These are phyloP conservation scores for Suillus fuscotomentosus DNA, from an alignment of 768 basidiomycete species.

Conservation along the genomic window DNA sequence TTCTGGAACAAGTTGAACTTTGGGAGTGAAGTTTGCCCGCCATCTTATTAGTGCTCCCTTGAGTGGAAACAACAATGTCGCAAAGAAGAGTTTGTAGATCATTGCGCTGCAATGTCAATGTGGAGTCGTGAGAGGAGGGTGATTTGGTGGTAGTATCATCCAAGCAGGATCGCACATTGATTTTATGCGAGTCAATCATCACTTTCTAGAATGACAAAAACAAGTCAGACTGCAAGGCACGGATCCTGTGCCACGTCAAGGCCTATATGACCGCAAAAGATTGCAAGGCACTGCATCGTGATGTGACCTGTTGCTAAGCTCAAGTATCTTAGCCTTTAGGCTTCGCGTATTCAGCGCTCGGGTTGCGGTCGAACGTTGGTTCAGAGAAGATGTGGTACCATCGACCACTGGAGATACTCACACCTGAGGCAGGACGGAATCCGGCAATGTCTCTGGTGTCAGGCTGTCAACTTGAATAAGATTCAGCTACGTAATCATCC, in stretches of 20 bases:
- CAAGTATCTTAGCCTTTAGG: background rate
- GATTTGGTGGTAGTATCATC: background rate
- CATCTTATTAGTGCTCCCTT: slow-evolving; percentile 6
- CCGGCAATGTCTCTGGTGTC: too few relatives aligned
- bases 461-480: too few relatives aligned
- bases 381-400: too few relatives aligned
- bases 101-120: background rate
- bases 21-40: slow-evolving; percentile 5
- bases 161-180: background rate
- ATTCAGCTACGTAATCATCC: too few relatives aligned
- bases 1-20: background rate
- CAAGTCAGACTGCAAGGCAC: background rate
- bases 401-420: too few relatives aligned
- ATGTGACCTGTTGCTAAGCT: background rate
- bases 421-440: too few relatives aligned
- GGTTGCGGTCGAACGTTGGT: too few relatives aligned
- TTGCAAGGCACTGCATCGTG: background rate
- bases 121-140: background rate
- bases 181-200: background rate
- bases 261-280: background rate
- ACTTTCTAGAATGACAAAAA: background rate
- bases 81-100: background rate
- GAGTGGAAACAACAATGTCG: background rate
- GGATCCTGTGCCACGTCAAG: background rate
- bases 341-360: too few relatives aligned